A percentile compares a stretch with the other conserved stretches of the same genome.
These are phyloP conservation scores for Yarrowia keelungensis DNA, from an alignment of 805 yeast genomes.

Conservation along the genomic window DNA sequence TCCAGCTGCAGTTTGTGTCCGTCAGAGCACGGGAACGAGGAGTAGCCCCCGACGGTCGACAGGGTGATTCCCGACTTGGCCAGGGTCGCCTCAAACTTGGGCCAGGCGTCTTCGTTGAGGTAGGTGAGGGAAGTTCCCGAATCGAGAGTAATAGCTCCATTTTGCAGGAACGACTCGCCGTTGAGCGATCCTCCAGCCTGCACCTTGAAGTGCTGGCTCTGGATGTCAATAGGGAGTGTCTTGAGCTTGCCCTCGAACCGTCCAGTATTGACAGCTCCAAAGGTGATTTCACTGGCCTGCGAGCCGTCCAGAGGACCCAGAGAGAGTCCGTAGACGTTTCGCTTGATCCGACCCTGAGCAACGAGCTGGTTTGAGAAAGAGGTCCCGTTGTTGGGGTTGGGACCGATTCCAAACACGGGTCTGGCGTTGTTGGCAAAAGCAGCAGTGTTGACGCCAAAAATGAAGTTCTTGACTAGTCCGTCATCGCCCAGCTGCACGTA, in stretches of 20 bases:
- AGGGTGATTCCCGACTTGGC: constrained; percentile 49
- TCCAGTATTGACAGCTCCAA: constrained; percentile 17
- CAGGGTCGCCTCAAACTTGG: neutral
- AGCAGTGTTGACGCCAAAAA: constrained; percentile 3
- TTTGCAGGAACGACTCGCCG: neutral
- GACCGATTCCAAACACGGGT: constrained; percentile 1
- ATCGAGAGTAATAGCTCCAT: neutral
- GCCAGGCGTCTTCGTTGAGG: neutral
- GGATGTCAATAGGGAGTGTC: constrained; percentile 42
- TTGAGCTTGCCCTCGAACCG: constrained; percentile 16
- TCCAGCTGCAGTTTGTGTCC: constrained; percentile 32
- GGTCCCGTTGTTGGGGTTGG: neutral
- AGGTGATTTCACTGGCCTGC: neutral
- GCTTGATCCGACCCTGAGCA: neutral
- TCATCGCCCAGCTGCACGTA: neutral
- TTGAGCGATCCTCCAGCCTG: neutral
- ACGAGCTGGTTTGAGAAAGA: neutral
- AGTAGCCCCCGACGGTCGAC: neutral
- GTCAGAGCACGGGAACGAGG: constrained; percentile 45
- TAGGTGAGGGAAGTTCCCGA: constrained; percentile 15
- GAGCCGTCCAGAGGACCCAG: neutral
- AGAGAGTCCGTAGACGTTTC: constrained; percentile 10
- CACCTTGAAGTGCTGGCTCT: constrained; percentile 38
- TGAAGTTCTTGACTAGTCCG: neutral
- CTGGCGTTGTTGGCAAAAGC: neutral